Percentiles rank a stretch among this genome's conserved stretches.
Evolutionary conservation across 805 yeast genomes (phyloP).

Genomic region (Yarrowia sp.): DNA sequence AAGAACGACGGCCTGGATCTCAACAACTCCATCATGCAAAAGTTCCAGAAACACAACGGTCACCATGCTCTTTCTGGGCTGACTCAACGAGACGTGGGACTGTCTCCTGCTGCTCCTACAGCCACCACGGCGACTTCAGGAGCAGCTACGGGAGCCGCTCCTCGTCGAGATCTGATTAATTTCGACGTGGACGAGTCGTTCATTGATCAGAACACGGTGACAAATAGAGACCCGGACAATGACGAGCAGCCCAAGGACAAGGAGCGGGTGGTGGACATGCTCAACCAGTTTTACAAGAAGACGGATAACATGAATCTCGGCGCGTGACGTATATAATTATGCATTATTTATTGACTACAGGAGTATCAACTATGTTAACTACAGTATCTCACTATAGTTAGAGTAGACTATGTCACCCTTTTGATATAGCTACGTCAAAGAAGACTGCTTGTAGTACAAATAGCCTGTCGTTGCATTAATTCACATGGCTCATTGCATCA

Average conservation of each 20-base stretch:
- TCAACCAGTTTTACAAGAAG: constrained; percentile 37
- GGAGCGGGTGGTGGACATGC: constrained; percentile 37
- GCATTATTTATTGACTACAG: constrained; percentile 10
- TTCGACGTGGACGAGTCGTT: constrained; percentile 34
- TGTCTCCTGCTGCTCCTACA: constrained; percentile 12
- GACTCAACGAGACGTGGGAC: not conserved
- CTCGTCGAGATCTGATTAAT: constrained; percentile 14
- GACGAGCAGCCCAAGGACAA: constrained; percentile 30
- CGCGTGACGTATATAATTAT: not conserved
- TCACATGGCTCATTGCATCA: too few relatives aligned
- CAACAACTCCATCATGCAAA: constrained; percentile 36
- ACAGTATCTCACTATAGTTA: too few relatives aligned
- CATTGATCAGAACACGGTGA: not conserved
- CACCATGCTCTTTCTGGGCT: constrained; percentile 15
- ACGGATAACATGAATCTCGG: constrained; percentile 28
- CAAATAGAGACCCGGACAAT: not conserved
- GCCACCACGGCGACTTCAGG: constrained; percentile 17
- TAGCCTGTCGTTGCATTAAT: too few relatives aligned
- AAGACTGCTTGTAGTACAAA: too few relatives aligned
- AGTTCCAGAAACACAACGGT: constrained; percentile 28
- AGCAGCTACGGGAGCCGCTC: constrained; percentile 17
- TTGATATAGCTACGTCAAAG: too few relatives aligned
- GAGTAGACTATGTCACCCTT: too few relatives aligned
- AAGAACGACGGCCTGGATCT: constrained; percentile 34
- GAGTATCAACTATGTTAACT: too few relatives aligned